These are phyloP conservation scores for Geum urbanum DNA, from an alignment of 306 rosid genomes.

Conservation along the genomic window DNA sequence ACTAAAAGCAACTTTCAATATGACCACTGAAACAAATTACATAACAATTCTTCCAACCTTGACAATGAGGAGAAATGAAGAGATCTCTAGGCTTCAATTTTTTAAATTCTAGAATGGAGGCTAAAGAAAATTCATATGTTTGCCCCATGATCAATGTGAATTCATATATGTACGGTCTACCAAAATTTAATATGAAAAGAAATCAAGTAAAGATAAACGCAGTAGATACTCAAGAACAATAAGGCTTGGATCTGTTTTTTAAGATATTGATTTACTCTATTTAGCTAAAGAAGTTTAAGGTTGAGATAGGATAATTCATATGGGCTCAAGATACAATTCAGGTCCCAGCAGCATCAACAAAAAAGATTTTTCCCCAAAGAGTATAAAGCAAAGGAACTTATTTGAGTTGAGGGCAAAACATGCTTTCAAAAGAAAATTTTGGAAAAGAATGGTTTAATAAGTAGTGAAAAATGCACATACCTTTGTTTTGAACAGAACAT, in stretches of 20 bases:
- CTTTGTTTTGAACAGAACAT: constrained; percentile 72
- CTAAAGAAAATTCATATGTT: neutral
- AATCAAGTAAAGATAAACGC: neutral
- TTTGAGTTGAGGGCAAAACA: neutral
- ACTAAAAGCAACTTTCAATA: neutral
- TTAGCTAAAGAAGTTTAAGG: neutral
- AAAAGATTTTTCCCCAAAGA: neutral
- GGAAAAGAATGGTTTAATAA: neutral
- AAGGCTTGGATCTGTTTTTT: neutral
- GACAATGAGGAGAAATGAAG: too few relatives aligned
- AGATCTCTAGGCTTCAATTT: neutral
- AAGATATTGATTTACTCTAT: neutral
- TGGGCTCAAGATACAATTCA: neutral
- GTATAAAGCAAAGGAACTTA: neutral
- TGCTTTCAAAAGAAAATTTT: neutral
- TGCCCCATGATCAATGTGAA: too few relatives aligned
- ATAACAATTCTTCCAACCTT: neutral
- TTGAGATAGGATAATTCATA: neutral
- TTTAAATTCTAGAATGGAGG: neutral
- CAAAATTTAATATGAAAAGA: neutral
- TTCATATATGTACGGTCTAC: neutral
- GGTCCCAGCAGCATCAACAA: neutral
- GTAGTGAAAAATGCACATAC: constrained; percentile 31
- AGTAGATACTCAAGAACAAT: neutral
- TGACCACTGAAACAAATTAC: neutral